A percentile compares a stretch with the other conserved stretches of the same genome.
Evolutionary conservation across 257 asterid species (phyloP).

Genomic region (Buddleja alternifolia): DNA sequence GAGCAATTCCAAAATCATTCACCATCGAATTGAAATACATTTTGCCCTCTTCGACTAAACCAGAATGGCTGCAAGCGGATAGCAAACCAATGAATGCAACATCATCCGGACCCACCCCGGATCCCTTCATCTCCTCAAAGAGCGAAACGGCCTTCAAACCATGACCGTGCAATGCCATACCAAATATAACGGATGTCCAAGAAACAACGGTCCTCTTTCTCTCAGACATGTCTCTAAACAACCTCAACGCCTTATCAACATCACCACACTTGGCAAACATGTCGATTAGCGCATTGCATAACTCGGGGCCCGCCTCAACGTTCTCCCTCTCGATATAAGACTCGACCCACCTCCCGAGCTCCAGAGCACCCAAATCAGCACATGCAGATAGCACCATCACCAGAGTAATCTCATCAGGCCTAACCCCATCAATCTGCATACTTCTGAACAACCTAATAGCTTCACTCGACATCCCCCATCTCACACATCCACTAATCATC

Average conservation of each 20-base stretch:
- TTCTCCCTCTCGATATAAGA: slow-evolving; percentile 57
- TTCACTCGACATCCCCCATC: slow-evolving; percentile 61
- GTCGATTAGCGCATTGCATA: slow-evolving; percentile 69
- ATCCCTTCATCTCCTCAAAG: slow-evolving; percentile 70
- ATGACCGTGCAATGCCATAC: slow-evolving; percentile 75
- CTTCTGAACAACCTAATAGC: slow-evolving; percentile 57
- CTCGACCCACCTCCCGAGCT: slow-evolving; percentile 79
- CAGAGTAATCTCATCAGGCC: slow-evolving; percentile 76
- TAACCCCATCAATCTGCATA: slow-evolving; percentile 61
- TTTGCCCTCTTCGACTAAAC: slow-evolving; percentile 65
- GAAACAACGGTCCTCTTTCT: slow-evolving; percentile 63
- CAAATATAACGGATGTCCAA: slow-evolving; percentile 72
- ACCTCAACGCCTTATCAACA: slow-evolving; percentile 57
- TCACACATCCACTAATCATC: slow-evolving; percentile 75
- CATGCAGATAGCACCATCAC: slow-evolving; percentile 77
- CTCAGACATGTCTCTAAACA: slow-evolving; percentile 53
- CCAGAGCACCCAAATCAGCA: slow-evolving; percentile 68
- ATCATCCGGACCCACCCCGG: slow-evolving; percentile 56
- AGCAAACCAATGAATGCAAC: slow-evolving; percentile 73
- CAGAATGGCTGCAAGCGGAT: slow-evolving; percentile 87
- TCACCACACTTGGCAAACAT: slow-evolving; percentile 90
- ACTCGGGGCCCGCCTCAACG: slow-evolving; percentile 48
- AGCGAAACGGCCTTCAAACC: slow-evolving; percentile 61
- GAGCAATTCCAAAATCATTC: slow-evolving; percentile 52
- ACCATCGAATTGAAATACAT: slow-evolving; percentile 56